Percentiles rank a stretch among this genome's conserved stretches.
These are phyloP conservation scores for Trichomonas vaginalis DNA, from an alignment of 208 protist species.

Conservation along the genomic window DNA sequence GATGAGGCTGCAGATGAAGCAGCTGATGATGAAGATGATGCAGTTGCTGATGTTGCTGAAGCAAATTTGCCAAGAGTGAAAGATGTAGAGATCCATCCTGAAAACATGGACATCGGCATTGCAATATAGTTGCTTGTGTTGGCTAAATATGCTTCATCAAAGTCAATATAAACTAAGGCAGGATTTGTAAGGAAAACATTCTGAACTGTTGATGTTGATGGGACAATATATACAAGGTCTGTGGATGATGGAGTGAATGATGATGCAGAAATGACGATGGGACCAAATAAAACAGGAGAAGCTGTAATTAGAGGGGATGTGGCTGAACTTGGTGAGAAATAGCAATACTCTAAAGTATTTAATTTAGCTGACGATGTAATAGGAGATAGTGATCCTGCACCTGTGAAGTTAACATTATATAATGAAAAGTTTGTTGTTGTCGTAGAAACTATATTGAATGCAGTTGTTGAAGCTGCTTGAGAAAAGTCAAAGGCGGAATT, in stretches of 20 bases:
- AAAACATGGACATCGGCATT: not conserved
- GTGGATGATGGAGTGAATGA: not conserved
- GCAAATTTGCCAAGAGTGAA: not conserved
- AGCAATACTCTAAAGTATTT: not conserved
- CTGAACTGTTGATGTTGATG: not conserved
- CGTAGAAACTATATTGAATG: not conserved
- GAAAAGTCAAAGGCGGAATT: not conserved
- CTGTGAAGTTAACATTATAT: not conserved
- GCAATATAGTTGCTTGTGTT: not conserved
- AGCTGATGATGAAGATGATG: not conserved
- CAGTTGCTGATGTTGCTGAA: not conserved
- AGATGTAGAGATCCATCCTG: not conserved
- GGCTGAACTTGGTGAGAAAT: not conserved
- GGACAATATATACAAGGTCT: not conserved
- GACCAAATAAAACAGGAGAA: not conserved
- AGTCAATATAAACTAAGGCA: not conserved
- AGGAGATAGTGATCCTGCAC: not conserved
- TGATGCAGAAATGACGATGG: not conserved
- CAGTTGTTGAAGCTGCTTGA: not conserved
- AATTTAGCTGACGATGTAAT: not conserved
- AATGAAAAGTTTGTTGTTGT: not conserved
- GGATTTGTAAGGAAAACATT: not conserved
- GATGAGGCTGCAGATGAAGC: not conserved
- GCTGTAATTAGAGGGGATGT: not conserved
- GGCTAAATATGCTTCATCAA: not conserved